phyloP scores from a whole-genome alignment of 305 asterid genomes.

The Lippia alba region DNA sequence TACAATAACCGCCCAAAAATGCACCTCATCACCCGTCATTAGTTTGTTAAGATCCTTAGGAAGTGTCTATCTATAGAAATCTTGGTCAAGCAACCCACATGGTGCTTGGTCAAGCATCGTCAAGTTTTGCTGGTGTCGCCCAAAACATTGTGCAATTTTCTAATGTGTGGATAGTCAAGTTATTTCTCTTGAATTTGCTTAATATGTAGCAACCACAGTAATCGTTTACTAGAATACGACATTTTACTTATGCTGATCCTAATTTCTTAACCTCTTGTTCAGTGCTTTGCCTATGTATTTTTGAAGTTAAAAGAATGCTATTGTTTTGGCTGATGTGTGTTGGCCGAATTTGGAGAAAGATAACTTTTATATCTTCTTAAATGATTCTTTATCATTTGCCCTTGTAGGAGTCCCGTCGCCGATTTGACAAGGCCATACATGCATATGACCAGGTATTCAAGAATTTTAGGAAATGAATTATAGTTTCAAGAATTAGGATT shows the following conservation, averaged over 20 bases:
- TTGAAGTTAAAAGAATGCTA: conserved; percentile 18
- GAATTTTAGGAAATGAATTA: conserved; percentile 29
- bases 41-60: too few species aligned
- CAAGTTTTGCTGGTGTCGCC: too few species aligned
- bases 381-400: conserved; percentile 36
- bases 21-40: too few species aligned
- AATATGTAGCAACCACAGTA: background rate
- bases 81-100: too few species aligned
- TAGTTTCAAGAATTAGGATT: too few species aligned
- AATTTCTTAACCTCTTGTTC: conserved; percentile 17
- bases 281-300: background rate
- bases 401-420: conserved; percentile 91
- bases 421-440: conserved; percentile 82
- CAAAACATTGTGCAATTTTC: too few species aligned
- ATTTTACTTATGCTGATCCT: conserved; percentile 24
- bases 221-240: background rate
- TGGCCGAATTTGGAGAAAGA: conserved; percentile 26
- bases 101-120: too few species aligned
- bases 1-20: too few species aligned
- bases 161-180: too few species aligned
- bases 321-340: conserved; percentile 31
- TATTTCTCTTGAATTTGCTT: too few species aligned
- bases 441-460: conserved; percentile 85
- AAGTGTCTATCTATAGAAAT: too few species aligned
- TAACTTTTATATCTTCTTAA: conserved; percentile 27